Evolutionary conservation across 495 filamentous ascomycete species (phyloP).

Genomic region (Aspergillus funiculosus): DNA sequence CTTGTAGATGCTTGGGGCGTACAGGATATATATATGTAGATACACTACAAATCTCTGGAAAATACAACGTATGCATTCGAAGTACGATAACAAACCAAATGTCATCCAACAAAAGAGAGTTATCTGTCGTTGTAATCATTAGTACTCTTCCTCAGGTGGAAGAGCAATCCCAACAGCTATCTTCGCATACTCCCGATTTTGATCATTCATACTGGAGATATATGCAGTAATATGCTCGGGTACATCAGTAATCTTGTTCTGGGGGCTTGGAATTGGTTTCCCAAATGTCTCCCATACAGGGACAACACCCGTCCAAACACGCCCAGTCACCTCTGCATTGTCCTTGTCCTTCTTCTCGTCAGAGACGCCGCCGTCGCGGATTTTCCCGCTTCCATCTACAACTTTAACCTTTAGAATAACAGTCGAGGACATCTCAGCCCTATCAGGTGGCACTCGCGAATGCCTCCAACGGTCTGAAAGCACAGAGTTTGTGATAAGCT

Average conservation of each 20-base stretch:
- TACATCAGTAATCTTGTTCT: constrained; percentile 53
- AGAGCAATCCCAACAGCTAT: constrained; percentile 34
- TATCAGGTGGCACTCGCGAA: constrained; percentile 65
- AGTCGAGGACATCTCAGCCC: constrained; percentile 72
- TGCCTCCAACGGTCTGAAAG: constrained; percentile 63
- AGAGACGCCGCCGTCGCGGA: constrained; percentile 59
- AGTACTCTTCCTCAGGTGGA: constrained; percentile 38
- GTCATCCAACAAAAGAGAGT: background rate
- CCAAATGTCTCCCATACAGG: constrained; percentile 64
- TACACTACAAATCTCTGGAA: too few species aligned
- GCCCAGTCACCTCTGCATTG: constrained; percentile 51
- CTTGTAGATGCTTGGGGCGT: too few species aligned
- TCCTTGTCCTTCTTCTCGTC: constrained; percentile 67
- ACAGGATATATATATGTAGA: too few species aligned
- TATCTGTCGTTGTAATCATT: constrained; percentile 1
- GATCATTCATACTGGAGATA: constrained; percentile 48
- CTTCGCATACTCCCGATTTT: constrained; percentile 48
- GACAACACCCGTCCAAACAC: constrained; percentile 80
- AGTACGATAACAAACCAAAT: too few species aligned
- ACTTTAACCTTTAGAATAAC: constrained; percentile 66
- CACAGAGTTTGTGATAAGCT: constrained; percentile 71
- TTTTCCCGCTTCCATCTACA: constrained; percentile 70
- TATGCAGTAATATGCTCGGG: constrained; percentile 61
- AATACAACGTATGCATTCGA: too few species aligned
- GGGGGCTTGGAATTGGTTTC: constrained; percentile 58